A percentile compares a stretch with the other conserved stretches of the same genome.
Evolutionary conservation across 2,329 filamentous ascomycete genomes (phyloP).

Genomic region (Ophioceras dolichostomum): DNA sequence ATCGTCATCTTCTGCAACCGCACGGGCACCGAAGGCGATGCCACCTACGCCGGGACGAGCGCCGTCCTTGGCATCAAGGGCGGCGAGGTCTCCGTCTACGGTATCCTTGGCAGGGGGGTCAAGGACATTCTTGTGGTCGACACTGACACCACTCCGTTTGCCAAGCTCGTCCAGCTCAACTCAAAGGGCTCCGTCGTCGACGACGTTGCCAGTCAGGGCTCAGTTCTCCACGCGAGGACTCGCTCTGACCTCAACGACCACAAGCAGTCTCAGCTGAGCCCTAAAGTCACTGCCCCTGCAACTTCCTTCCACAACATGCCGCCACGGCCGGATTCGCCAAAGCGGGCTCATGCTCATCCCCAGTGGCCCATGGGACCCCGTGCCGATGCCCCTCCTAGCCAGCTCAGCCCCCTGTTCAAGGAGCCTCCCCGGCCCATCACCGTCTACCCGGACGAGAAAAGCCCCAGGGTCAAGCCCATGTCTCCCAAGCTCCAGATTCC

Average conservation of each 20-base stretch:
- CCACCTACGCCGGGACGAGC: constrained; percentile 62
- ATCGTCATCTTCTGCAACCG: constrained; percentile 63
- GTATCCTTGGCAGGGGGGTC: constrained; percentile 55
- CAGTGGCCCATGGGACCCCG: too few relatives aligned
- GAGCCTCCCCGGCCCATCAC: too few relatives aligned
- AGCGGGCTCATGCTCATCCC: too few relatives aligned
- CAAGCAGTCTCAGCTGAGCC: not conserved
- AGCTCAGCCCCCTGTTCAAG: too few relatives aligned
- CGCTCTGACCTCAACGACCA: not conserved
- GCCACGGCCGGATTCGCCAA: too few relatives aligned
- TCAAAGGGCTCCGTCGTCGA: too few relatives aligned
- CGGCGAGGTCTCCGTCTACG: constrained; percentile 57
- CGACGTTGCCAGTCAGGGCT: too few relatives aligned
- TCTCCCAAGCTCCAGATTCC: not conserved
- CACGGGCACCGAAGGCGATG: constrained; percentile 51
- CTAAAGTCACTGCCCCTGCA: not conserved
- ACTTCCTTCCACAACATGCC: too few relatives aligned
- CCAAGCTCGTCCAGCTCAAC: constrained; percentile 27
- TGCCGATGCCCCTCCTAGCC: too few relatives aligned
- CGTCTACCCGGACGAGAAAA: too few relatives aligned
- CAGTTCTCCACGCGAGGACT: too few relatives aligned
- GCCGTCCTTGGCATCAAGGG: constrained; percentile 53
- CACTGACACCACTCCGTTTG: constrained; percentile 31
- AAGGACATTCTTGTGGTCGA: constrained; percentile 59
- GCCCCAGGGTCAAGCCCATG: not conserved